Conservation (phyloP, 2,329 filamentous ascomycete genomes). For the Phialophora macrospora region DNA sequence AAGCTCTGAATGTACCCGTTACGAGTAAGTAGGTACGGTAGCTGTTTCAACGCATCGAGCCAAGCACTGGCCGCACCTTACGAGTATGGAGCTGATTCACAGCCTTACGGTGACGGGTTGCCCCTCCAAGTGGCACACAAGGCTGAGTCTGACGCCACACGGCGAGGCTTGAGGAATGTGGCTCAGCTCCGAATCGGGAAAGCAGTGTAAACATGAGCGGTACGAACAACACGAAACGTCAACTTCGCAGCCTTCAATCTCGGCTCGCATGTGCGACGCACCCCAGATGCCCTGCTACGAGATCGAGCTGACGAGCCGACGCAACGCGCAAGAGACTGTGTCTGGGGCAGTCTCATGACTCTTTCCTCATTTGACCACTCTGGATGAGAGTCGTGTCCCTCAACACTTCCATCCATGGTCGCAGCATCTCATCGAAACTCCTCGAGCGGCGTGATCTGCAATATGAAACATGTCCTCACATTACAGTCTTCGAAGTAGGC, state of each 20-base stretch:
- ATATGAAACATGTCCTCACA: slow-evolving; percentile 37
- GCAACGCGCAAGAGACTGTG: not conserved
- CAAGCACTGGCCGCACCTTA: too few relatives aligned
- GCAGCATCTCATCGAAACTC: not conserved
- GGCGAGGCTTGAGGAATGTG: not conserved
- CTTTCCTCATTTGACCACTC: not conserved
- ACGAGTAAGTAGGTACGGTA: too few relatives aligned
- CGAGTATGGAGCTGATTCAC: not conserved
- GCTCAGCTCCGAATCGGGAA: not conserved
- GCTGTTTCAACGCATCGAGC: too few relatives aligned
- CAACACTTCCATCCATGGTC: not conserved
- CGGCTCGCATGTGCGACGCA: not conserved
- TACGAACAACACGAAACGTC: not conserved
- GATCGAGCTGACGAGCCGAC: not conserved
- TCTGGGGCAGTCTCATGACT: not conserved
- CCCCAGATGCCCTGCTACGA: not conserved
- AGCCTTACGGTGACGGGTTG: not conserved
- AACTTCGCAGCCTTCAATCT: not conserved
- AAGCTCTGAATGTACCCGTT: not conserved
- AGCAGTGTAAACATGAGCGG: not conserved
- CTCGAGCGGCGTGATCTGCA: slow-evolving; percentile 3
- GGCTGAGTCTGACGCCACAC: not conserved
- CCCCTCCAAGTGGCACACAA: not conserved
- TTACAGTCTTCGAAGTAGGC: slow-evolving; percentile 38
- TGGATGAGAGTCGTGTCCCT: not conserved